phyloP scores from a whole-genome alignment of 306 rosid genomes.

The Benincasa hispida region DNA sequence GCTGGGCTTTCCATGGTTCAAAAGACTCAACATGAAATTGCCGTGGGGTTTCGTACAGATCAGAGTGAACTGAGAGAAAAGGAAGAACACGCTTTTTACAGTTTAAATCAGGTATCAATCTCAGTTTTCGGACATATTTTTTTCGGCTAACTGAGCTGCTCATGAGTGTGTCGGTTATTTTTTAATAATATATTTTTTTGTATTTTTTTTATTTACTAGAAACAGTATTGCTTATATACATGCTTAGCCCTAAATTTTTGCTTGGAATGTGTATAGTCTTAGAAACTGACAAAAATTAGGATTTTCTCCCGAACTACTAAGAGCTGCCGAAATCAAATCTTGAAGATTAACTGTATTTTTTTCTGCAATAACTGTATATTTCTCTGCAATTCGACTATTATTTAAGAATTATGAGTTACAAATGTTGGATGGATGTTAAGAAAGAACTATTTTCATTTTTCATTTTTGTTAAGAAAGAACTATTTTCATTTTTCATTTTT shows the following conservation, averaged over 20 bases:
- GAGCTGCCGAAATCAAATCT: neutral
- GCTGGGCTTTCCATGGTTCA: slow-evolving; percentile 92
- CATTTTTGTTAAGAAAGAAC: too few relatives aligned
- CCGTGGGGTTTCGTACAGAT: slow-evolving; percentile 60
- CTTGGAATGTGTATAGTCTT: neutral
- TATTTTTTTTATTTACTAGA: neutral
- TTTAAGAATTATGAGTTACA: neutral
- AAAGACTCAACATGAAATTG: slow-evolving; percentile 86
- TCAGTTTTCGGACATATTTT: neutral
- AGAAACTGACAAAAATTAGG: neutral
- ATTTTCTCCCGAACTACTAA: neutral
- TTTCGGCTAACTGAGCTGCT: neutral
- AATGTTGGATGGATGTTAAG: neutral
- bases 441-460: neutral
- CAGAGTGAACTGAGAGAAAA: slow-evolving; percentile 48
- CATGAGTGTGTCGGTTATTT: neutral
- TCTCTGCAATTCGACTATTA: neutral
- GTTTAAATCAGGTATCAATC: slow-evolving; percentile 66
- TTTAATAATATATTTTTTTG: too few relatives aligned
- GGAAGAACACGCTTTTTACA: slow-evolving; percentile 54
- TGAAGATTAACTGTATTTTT: neutral
- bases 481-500: neutral
- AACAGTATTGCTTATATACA: neutral
- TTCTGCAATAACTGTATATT: neutral
- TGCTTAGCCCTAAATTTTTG: neutral